These are phyloP conservation scores for Raphidocelis subcapitata DNA, from an alignment of 139 green algal species.

Conservation along the genomic window DNA sequence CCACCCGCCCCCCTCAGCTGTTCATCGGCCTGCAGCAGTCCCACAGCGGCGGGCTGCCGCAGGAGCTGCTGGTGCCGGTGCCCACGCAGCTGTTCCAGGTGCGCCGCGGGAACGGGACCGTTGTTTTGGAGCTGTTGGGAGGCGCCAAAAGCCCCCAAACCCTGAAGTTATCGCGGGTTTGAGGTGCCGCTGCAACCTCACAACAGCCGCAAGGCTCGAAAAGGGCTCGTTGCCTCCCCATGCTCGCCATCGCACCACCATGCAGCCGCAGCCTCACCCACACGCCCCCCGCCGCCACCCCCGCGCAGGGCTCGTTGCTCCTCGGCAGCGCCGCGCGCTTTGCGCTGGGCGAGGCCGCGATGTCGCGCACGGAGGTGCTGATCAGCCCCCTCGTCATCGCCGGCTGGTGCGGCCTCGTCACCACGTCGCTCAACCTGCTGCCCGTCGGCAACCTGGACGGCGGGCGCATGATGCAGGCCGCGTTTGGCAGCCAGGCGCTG, in stretches of 20 bases:
- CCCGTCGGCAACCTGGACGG: constrained; percentile 83
- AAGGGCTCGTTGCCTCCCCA: too few species aligned
- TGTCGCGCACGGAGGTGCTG: constrained; percentile 15
- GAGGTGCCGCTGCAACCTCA: too few species aligned
- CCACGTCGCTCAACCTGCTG: constrained; percentile 80
- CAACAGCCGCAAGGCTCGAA: too few species aligned
- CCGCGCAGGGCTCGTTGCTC: constrained; percentile 71
- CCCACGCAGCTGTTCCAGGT: constrained; percentile 78
- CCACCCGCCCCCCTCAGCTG: too few species aligned
- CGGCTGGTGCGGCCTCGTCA: constrained; percentile 85
- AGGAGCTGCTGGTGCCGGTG: constrained; percentile 78
- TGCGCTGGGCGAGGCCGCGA: constrained; percentile 42
- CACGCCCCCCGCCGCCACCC: constrained; percentile 22
- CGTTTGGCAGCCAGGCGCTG: constrained; percentile 58
- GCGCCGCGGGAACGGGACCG: too few species aligned
- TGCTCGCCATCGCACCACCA: too few species aligned
- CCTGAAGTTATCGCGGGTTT: too few species aligned
- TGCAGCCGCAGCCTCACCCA: neutral
- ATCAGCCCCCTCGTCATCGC: constrained; percentile 31
- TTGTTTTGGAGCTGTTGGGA: constrained; percentile 3
- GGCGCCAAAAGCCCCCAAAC: too few species aligned
- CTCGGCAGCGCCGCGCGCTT: constrained; percentile 56
- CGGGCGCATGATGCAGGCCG: constrained; percentile 68
- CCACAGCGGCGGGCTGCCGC: constrained; percentile 1
- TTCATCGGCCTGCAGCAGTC: too few species aligned